phyloP scores from a whole-genome alignment of 495 filamentous ascomycete genomes.

The Halenospora varia region DNA sequence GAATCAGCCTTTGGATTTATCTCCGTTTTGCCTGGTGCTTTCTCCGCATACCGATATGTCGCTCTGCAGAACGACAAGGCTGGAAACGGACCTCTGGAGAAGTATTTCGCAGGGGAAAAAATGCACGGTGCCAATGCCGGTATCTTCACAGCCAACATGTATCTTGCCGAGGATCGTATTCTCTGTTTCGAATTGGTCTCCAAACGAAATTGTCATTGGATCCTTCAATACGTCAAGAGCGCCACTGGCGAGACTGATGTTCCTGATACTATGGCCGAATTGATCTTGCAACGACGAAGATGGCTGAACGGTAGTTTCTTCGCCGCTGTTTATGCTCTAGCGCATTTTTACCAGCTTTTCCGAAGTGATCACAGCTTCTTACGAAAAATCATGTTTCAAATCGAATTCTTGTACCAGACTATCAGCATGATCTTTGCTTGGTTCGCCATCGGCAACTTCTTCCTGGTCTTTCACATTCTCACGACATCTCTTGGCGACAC shows the following conservation, averaged over 20 bases:
- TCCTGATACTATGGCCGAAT: conserved; percentile 88
- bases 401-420: conserved; percentile 93
- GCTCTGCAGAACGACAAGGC: conserved; percentile 96
- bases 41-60: conserved; percentile 93
- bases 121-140: conserved; percentile 94
- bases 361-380: conserved; percentile 84
- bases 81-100: conserved; percentile 87
- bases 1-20: conserved; percentile 99
- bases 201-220: conserved; percentile 95
- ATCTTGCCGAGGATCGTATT: conserved; percentile 98
- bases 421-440: conserved; percentile 97
- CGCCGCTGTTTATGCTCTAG: conserved; percentile 91
- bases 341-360: conserved; percentile 92
- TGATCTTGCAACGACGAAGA: conserved; percentile 92
- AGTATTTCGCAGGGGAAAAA: conserved; percentile 97
- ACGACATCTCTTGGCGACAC: conserved; percentile 73
- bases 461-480: conserved; percentile 96
- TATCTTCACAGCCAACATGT: conserved; percentile 99
- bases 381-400: conserved; percentile 80
- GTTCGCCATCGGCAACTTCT: conserved; percentile 99
- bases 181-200: conserved; percentile 98
- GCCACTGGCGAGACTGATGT: conserved; percentile 97
- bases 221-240: conserved; percentile 96
- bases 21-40: conserved; percentile 92
- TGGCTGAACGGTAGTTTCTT: conserved; percentile 99